Conservation (phyloP, 345 rosid species). For the Pugionium dolabratum region DNA sequence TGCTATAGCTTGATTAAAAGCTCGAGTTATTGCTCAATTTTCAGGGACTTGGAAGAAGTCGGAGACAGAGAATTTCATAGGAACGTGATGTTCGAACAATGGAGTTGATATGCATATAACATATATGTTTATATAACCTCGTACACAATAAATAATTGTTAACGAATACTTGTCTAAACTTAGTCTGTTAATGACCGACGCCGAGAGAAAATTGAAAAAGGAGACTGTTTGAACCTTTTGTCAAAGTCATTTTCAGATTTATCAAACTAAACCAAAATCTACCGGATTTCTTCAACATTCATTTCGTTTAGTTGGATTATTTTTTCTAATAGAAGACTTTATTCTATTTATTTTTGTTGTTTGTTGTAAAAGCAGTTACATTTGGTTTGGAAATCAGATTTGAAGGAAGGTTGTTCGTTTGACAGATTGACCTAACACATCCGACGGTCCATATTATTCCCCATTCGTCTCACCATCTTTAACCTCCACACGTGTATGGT, state of each 20-base stretch:
- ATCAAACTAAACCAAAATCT: slow-evolving; percentile 12
- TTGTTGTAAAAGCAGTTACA: slow-evolving; percentile 20
- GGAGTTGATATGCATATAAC: background rate
- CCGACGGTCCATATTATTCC: slow-evolving; percentile 30
- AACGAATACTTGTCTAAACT: background rate
- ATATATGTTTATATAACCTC: too few species aligned
- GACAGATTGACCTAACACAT: slow-evolving; percentile 25
- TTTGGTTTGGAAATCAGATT: slow-evolving; percentile 30
- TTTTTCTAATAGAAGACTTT: too few species aligned
- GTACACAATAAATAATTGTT: too few species aligned
- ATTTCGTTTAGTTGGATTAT: too few species aligned
- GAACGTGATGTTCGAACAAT: slow-evolving; percentile 3
- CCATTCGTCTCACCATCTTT: slow-evolving; percentile 1
- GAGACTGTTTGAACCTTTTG: too few species aligned
- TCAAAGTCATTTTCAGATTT: background rate
- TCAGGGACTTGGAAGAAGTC: slow-evolving; percentile 38
- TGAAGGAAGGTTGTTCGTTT: too few species aligned
- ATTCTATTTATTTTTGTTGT: too few species aligned
- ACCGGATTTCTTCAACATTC: background rate
- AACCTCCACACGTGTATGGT: slow-evolving; percentile 41
- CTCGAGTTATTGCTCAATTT: background rate
- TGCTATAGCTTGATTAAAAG: too few species aligned
- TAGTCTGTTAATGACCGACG: too few species aligned
- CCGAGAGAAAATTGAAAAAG: too few species aligned
- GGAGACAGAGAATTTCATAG: slow-evolving; percentile 29